Evolutionary conservation across 495 filamentous ascomycete genomes (phyloP).

Genomic region (Penicillium bovifimosum): DNA sequence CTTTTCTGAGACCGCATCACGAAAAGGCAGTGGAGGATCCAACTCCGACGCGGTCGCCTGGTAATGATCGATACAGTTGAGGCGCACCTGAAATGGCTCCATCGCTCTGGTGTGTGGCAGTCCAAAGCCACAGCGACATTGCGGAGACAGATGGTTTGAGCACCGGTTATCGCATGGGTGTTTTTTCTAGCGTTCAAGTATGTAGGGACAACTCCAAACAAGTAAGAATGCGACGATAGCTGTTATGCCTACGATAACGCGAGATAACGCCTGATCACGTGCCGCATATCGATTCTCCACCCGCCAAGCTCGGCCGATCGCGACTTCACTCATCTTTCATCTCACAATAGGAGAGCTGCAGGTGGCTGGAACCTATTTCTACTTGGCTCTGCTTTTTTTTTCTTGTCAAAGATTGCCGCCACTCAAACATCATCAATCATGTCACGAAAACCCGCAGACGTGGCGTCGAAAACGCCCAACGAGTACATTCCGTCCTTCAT

Average conservation of each 20-base stretch:
- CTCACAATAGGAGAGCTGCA: constrained; percentile 3
- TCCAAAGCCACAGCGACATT: constrained; percentile 27
- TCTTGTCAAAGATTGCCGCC: background rate
- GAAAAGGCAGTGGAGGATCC: constrained; percentile 68
- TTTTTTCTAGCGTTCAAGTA: background rate
- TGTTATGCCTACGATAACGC: constrained; percentile 8
- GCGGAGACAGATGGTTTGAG: constrained; percentile 4
- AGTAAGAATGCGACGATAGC: background rate
- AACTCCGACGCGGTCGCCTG: constrained; percentile 70
- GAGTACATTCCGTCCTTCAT: constrained; percentile 99
- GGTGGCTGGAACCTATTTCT: background rate
- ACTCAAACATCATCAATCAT: constrained; percentile 15
- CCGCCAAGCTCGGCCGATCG: background rate
- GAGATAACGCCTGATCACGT: constrained; percentile 34
- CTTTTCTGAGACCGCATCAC: constrained; percentile 45
- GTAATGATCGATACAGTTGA: constrained; percentile 95
- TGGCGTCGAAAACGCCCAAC: constrained; percentile 72
- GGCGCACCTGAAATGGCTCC: constrained; percentile 75
- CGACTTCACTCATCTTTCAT: constrained; percentile 3
- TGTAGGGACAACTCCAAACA: background rate
- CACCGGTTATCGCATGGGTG: constrained; percentile 7
- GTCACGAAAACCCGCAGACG: constrained; percentile 48
- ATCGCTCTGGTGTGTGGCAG: constrained; percentile 28
- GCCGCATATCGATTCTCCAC: constrained; percentile 3
- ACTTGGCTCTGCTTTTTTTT: background rate